Base-by-base conservation (phyloP, 2,329 filamentous ascomycete genomes). In the Colletotrichum sp. region DNA sequence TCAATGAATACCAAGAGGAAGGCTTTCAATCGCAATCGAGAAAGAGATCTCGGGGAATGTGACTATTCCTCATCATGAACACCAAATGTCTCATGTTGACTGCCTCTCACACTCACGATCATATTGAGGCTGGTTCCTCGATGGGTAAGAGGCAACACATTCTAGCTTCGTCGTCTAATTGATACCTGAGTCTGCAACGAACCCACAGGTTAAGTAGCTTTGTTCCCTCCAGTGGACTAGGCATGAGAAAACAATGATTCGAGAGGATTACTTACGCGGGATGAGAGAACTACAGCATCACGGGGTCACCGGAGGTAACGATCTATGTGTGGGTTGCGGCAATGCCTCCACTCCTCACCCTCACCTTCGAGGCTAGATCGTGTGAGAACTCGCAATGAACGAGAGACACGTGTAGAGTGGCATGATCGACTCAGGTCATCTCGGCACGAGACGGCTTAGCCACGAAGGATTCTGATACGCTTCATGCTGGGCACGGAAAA, bases 361-460 rank as follows among this genome's bases (percentile, higher is more conserved):
- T 21, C 6, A 7, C n/a, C n/a, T 52, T 52, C n/a, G 43, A 21
- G 4, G 43, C 18, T 48, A 12, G 9, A 21, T 48, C 43, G 10
- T 52, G n/a, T 21, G 18, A 52, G 43, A 13, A 26, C 55, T 28
- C 24, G 26, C 26, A 59, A 59, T 59, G 55, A 30, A 26, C 26
- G 55, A 26, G 24, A 59, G 13, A 59, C 55, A 30, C 55, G 26
- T 59, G 55, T 26, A n/a, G 24, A 30, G 24, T 30, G 55, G 24
- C 21, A 52, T 26, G 16, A 21, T 30, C 6, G 21, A 16, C 9
- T 15, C 12, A 16, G 34, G 15, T 5, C n/a, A 26, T 26, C 26
- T 63, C 70, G 70, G 74, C 43, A 73, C 52, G 4, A 13, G 59
- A 61, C 64, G 70, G 64, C 64, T 75, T 60, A 60, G 30, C 39